Conservation (phyloP, 139 green algal species). For the Chlamydomonas applanata region DNA sequence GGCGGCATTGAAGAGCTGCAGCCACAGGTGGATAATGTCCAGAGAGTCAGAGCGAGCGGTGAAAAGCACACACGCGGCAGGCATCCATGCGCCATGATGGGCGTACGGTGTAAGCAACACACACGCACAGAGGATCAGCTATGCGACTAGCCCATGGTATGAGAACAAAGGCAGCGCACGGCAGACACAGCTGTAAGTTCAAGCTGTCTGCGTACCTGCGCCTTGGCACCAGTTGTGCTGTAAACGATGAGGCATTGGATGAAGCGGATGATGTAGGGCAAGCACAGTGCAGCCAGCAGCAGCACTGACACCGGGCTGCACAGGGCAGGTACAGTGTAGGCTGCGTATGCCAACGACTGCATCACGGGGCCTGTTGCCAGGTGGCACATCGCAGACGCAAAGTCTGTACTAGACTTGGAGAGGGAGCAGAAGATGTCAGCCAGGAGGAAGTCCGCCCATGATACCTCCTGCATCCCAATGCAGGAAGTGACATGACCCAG, state of each 20-base stretch:
- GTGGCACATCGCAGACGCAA: constrained; percentile 35
- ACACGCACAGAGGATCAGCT: too few relatives aligned
- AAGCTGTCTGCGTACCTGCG: constrained; percentile 28
- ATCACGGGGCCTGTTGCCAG: constrained; percentile 24
- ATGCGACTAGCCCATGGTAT: too few relatives aligned
- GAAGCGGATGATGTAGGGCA: constrained; percentile 85
- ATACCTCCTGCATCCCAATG: constrained; percentile 43
- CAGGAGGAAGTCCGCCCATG: constrained; percentile 93
- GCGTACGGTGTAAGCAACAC: not conserved
- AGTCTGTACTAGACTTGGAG: constrained; percentile 78
- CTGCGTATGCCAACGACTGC: constrained; percentile 1
- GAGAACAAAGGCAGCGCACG: too few relatives aligned
- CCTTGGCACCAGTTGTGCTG: constrained; percentile 49
- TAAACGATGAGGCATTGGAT: constrained; percentile 89
- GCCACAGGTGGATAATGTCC: not conserved
- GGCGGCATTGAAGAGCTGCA: constrained; percentile 81
- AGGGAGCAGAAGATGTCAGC: constrained; percentile 93
- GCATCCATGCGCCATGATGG: not conserved
- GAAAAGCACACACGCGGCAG: too few relatives aligned
- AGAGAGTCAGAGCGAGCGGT: not conserved
- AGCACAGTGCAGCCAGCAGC: constrained; percentile 65
- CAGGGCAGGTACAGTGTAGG: not conserved
- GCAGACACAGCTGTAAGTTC: too few relatives aligned
- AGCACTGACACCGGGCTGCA: constrained; percentile 20
- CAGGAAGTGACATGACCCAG: too few relatives aligned